These are phyloP conservation scores for Bremia lactucae DNA, from an alignment of 352 stramenopile species.

Conservation along the genomic window DNA sequence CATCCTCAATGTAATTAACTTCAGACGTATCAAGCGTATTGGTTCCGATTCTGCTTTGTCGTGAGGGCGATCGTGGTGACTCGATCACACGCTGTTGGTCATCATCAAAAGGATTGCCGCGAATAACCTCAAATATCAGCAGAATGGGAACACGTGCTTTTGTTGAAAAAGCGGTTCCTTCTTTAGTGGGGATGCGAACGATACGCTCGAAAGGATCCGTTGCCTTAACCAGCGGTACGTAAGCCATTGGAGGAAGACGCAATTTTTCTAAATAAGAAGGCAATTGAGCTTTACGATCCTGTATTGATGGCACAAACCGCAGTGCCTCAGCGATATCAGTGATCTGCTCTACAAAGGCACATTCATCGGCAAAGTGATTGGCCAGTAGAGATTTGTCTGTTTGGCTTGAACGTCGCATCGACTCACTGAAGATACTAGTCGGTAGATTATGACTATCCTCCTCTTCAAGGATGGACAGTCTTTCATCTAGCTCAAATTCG, in stretches of 20 bases:
- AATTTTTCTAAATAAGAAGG: slow-evolving; percentile 74
- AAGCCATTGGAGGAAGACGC: slow-evolving; percentile 79
- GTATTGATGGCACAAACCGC: slow-evolving; percentile 70
- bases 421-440: slow-evolving; percentile 62
- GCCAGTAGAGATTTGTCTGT: slow-evolving; percentile 72
- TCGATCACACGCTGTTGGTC: slow-evolving; percentile 33
- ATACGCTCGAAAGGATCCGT: slow-evolving; percentile 85
- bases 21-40: slow-evolving; percentile 31
- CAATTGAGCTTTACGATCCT: slow-evolving; percentile 70
- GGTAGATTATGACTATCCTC: slow-evolving; percentile 61
- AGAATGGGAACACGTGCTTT: slow-evolving; percentile 81
- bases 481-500: slow-evolving; percentile 35
- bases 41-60: slow-evolving; percentile 22
- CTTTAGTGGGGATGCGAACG: slow-evolving; percentile 70
- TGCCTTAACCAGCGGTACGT: slow-evolving; percentile 79
- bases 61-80: slow-evolving; percentile 47
- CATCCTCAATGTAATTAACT: slow-evolving; percentile 68
- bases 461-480: slow-evolving; percentile 40
- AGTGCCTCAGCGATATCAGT: slow-evolving; percentile 78
- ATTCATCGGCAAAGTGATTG: slow-evolving; percentile 80
- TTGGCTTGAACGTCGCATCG: slow-evolving; percentile 62
- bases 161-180: slow-evolving; percentile 82
- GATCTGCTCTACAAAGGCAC: slow-evolving; percentile 84
- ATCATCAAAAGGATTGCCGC: slow-evolving; percentile 50
- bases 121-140: slow-evolving; percentile 84